phyloP scores from a whole-genome alignment of 352 stramenopile species.

The Pseudoperonospora humuli region DNA sequence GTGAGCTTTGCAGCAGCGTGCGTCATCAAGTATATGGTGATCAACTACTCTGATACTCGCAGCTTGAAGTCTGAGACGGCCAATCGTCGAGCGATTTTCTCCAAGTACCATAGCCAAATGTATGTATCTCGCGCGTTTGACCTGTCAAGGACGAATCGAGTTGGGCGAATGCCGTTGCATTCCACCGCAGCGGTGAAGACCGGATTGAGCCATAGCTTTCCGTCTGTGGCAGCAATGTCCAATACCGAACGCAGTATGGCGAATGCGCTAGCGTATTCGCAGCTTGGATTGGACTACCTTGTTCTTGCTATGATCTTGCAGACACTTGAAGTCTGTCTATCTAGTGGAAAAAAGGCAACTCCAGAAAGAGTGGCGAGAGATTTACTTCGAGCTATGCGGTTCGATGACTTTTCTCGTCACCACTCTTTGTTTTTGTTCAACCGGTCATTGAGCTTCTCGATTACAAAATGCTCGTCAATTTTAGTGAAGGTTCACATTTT shows the following conservation, averaged over 20 bases:
- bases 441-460: constrained; percentile 77
- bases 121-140: constrained; percentile 82
- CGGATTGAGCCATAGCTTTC: constrained; percentile 13
- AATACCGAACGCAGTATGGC: constrained; percentile 66
- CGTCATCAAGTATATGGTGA: constrained; percentile 86
- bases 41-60: constrained; percentile 85
- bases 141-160: constrained; percentile 64
- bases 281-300: constrained; percentile 76
- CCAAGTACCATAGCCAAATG: constrained; percentile 73
- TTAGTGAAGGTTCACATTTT: constrained; percentile 83
- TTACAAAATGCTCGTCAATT: constrained; percentile 81
- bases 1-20: constrained; percentile 76
- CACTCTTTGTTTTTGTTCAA: constrained; percentile 82
- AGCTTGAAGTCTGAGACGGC: constrained; percentile 81
- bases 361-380: constrained; percentile 66
- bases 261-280: constrained; percentile 71
- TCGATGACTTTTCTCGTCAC: constrained; percentile 83
- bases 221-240: constrained; percentile 29
- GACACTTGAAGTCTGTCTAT: constrained; percentile 80
- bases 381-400: constrained; percentile 73
- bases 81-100: constrained; percentile 78
- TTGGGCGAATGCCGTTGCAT: constrained; percentile 38
- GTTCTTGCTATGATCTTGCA: constrained; percentile 69
- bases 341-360: constrained; percentile 78
- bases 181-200: constrained; percentile 20